Percentiles rank a stretch among this genome's conserved stretches.
Evolutionary conservation across 75 land plant species (phyloP).

Genomic region (Selaginella moellendorffii): DNA sequence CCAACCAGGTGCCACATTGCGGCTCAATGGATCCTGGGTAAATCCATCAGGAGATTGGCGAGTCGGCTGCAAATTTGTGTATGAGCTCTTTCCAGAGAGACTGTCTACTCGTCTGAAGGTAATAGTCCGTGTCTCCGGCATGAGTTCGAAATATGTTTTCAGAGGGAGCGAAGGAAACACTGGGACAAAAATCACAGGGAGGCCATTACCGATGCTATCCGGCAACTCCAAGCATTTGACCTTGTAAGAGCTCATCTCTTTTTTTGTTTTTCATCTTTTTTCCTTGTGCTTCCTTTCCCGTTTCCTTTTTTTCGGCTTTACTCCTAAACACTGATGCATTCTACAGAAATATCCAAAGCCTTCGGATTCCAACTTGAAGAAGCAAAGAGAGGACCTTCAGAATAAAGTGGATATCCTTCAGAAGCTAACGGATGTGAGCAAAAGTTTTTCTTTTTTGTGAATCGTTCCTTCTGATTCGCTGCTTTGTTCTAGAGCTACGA

Average conservation of each 20-base stretch:
- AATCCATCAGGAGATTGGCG: conserved; percentile 96
- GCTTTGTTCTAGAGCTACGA: conserved; percentile 97
- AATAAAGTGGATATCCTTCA: conserved; percentile 57
- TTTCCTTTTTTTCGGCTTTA: background rate
- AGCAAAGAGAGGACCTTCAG: conserved; percentile 75
- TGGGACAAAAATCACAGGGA: conserved; percentile 84
- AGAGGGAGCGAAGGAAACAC: conserved; percentile 87
- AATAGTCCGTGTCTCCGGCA: background rate
- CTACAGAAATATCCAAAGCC: conserved; percentile 63
- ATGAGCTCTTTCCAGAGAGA: conserved; percentile 63
- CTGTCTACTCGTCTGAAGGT: conserved; percentile 78
- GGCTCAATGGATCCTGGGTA: conserved; percentile 63
- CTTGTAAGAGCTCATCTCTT: conserved; percentile 37
- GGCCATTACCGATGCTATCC: conserved; percentile 53
- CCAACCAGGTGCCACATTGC: conserved; percentile 38
- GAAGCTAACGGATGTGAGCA: conserved; percentile 61
- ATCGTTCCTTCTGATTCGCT: too few relatives aligned
- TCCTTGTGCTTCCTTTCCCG: background rate
- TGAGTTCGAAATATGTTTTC: conserved; percentile 11
- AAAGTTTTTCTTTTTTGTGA: conserved; percentile 2
- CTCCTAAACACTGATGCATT: background rate
- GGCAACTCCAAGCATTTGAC: conserved; percentile 65
- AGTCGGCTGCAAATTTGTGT: conserved; percentile 70
- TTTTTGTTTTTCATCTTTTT: background rate
- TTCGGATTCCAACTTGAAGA: conserved; percentile 44